These are phyloP conservation scores for Coemansia reversa DNA, from an alignment of 192 early-diverging fungal species.

Conservation along the genomic window DNA sequence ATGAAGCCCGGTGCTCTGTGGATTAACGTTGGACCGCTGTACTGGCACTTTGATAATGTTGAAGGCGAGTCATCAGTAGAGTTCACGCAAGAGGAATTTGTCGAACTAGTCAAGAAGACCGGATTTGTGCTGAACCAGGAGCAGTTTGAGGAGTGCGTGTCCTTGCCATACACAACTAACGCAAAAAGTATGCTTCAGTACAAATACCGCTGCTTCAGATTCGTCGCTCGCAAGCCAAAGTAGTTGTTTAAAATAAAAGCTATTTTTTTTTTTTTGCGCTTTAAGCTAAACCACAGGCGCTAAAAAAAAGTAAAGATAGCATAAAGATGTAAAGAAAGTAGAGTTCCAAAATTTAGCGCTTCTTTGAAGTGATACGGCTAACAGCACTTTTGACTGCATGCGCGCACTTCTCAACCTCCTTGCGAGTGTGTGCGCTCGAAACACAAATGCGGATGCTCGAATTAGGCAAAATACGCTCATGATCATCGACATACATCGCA, in stretches of 20 bases:
- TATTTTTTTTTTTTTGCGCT: not conserved
- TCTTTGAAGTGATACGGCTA: conserved; percentile 47
- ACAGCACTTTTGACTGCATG: conserved; percentile 73
- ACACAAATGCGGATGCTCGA: conserved; percentile 85
- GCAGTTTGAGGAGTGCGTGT: conserved; percentile 60
- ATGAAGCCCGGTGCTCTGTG: conserved; percentile 78
- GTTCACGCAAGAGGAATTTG: conserved; percentile 80
- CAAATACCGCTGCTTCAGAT: conserved; percentile 63
- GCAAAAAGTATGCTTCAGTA: conserved; percentile 79
- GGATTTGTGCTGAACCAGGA: conserved; percentile 69
- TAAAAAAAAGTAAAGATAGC: not conserved
- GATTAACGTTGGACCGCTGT: conserved; percentile 86
- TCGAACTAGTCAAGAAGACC: conserved; percentile 57
- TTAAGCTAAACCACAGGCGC: not conserved
- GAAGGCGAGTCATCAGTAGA: conserved; percentile 81
- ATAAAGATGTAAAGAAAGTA: not conserved
- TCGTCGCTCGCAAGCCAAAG: conserved; percentile 43
- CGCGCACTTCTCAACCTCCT: conserved; percentile 85
- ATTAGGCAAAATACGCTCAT: conserved; percentile 72
- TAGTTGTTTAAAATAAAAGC: not conserved
- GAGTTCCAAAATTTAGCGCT: conserved; percentile 22
- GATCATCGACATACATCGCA: conserved; percentile 82
- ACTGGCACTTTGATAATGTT: conserved; percentile 94
- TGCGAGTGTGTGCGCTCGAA: conserved; percentile 69
- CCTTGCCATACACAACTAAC: conserved; percentile 75